These are phyloP conservation scores for Trichothecium roseum DNA, from an alignment of 2,329 filamentous ascomycete species.

Conservation along the genomic window DNA sequence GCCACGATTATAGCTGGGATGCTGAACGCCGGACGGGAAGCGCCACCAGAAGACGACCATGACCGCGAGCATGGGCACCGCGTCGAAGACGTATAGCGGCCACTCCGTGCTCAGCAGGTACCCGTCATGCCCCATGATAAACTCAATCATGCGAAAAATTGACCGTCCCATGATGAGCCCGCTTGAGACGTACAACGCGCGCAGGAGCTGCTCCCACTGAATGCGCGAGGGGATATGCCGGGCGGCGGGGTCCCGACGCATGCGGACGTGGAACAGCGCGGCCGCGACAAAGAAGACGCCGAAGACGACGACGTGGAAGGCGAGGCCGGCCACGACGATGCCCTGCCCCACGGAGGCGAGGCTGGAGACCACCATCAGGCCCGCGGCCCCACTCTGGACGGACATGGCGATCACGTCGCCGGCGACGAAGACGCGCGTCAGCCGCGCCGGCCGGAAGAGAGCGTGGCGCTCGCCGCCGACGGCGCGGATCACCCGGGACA, in stretches of 20 bases:
- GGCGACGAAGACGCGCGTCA: conserved; percentile 39
- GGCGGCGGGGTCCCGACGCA: conserved; percentile 9
- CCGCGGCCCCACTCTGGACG: conserved; percentile 31
- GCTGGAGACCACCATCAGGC: conserved; percentile 15
- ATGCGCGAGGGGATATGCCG: conserved; percentile 8
- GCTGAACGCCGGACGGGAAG: too few species aligned
- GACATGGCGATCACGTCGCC: conserved; percentile 39
- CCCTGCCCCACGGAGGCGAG: conserved; percentile 27
- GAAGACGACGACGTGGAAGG: conserved; percentile 48
- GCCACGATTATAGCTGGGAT: too few species aligned
- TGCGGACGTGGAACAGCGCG: conserved; percentile 34
- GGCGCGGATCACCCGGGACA: conserved; percentile 25
- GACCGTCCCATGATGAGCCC: conserved; percentile 30
- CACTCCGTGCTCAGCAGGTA: conserved; percentile 29
- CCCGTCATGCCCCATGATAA: conserved; percentile 26
- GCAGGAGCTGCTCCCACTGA: conserved; percentile 23
- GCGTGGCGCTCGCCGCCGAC: conserved; percentile 16
- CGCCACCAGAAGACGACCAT: conserved; percentile 10
- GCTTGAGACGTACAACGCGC: conserved; percentile 25
- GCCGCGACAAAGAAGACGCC: conserved; percentile 41
- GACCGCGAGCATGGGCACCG: conserved; percentile 11
- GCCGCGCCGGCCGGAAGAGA: conserved; percentile 18
- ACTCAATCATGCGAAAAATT: conserved; percentile 38
- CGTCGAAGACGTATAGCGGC: conserved; percentile 33
- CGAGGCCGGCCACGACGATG: conserved; percentile 44